Base-by-base conservation (phyloP, 768 basidiomycete species). In the Phaeotremella skinneri region DNA sequence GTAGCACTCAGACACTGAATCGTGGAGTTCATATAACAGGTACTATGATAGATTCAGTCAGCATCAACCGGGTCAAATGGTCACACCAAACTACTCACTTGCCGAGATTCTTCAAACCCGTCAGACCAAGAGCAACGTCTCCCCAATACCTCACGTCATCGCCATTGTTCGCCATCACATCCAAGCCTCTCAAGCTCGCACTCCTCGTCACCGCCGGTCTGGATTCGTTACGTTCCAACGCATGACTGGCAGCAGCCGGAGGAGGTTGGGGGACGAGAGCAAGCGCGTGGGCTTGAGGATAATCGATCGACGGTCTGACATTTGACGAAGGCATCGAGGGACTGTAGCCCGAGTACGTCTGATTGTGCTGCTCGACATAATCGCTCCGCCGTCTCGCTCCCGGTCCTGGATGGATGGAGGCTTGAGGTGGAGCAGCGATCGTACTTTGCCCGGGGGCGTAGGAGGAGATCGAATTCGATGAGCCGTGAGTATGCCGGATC, bases 11-110 rank as follows among this genome's bases (percentile, higher is more conserved):
- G 80, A 76, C 96, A 99, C 77, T 99, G 96, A 16, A 99, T 84
- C 4, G 91, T 92, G 29, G 96, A 90, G 75, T 98, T 98, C 91
- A 98, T 98, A 74, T 98, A 99, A 76, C 96, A 99, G 6, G 96
- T 99, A 75, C 97, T 98, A 17, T 89, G 87, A 7, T 21, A n/a
- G 29, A 26, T 17, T n/a, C n/a, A 47, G 45, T 56, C 31, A 62
- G 41, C 52, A 16, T 14, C 11, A 27, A 20, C 20, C 23, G 20
- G 6, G 16, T 0, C 17, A 34, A 27, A 30, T 37, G 21, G 11
- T 31, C 17, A 21, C 17, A 55, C 3, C 14, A 45, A 7, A 2
- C 17, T 3, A 76, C 76, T 67, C 56, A 78, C 76, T 76, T 75
- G 55, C 77, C 77, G 60, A 98, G 73, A 74, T 99, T 99, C 83